Percentiles rank a stretch among this genome's conserved stretches.
phyloP scores from a whole-genome alignment of 2,329 filamentous ascomycete genomes.

The Penicillium griseofulvum region DNA sequence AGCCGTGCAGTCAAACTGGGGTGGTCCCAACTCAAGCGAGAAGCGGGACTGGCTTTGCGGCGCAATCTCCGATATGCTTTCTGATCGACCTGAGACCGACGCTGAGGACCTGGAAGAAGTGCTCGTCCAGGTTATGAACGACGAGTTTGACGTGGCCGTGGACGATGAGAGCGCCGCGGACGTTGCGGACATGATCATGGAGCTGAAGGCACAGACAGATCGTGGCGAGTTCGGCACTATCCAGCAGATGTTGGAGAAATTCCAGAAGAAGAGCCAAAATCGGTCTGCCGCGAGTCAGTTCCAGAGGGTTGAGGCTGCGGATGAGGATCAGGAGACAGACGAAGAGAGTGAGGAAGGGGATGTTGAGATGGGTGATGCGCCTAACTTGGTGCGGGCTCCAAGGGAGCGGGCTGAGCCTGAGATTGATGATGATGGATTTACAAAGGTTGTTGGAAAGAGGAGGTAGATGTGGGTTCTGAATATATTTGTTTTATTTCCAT shows the following conservation, averaged over 20 bases:
- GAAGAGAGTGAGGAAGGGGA: slow-evolving; percentile 55
- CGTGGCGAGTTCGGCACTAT: slow-evolving; percentile 66
- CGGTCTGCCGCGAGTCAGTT: slow-evolving; percentile 37
- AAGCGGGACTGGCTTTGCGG: slow-evolving; percentile 98
- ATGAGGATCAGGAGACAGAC: slow-evolving; percentile 58
- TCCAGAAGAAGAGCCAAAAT: slow-evolving; percentile 39
- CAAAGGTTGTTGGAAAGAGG: slow-evolving; percentile 67
- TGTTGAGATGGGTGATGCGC: slow-evolving; percentile 68
- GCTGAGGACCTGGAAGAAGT: slow-evolving; percentile 78
- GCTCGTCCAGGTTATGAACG: slow-evolving; percentile 84
- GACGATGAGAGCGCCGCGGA: slow-evolving; percentile 82
- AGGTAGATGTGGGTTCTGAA: slow-evolving; percentile 32
- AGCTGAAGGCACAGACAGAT: slow-evolving; percentile 62
- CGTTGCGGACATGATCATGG: slow-evolving; percentile 70
- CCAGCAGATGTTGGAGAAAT: slow-evolving; percentile 56
- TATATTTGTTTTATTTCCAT: not conserved
- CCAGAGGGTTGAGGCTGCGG: slow-evolving; percentile 36
- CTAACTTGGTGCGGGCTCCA: slow-evolving; percentile 55
- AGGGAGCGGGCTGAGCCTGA: slow-evolving; percentile 67
- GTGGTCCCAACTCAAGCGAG: slow-evolving; percentile 74
- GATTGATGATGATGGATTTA: slow-evolving; percentile 79
- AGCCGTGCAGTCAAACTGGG: slow-evolving; percentile 84
- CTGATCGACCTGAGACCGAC: slow-evolving; percentile 61
- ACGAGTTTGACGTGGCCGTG: slow-evolving; percentile 91
- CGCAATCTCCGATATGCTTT: slow-evolving; percentile 77